Conservation (phyloP, 495 filamentous ascomycete species). For the Copromyces sp. region DNA sequence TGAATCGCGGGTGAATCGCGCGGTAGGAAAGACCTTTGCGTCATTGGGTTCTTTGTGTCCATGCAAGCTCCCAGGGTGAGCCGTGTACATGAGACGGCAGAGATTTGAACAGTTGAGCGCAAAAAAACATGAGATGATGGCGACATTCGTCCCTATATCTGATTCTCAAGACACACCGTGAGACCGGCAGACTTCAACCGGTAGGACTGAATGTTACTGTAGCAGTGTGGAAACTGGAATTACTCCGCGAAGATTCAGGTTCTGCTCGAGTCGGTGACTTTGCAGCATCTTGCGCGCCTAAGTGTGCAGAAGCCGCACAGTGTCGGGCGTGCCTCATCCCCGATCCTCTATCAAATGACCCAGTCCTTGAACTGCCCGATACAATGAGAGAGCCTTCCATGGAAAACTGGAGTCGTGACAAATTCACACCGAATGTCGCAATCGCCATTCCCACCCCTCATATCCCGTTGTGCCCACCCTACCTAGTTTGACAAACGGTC, state of each 20-base stretch:
- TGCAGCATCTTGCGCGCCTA: background rate
- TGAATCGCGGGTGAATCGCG: background rate
- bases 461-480: background rate
- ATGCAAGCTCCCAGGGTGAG: background rate
- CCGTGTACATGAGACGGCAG: background rate
- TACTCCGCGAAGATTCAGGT: background rate
- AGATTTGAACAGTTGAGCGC: background rate
- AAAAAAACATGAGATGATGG: background rate
- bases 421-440: background rate
- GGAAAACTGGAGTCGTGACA: background rate
- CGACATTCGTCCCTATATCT: background rate
- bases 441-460: background rate
- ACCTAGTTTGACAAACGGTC: background rate
- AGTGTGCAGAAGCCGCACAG: background rate
- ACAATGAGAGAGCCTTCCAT: background rate
- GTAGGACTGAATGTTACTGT: background rate
- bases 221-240: background rate
- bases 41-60: background rate
- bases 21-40: background rate
- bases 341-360: background rate
- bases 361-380: background rate
- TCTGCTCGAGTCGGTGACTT: background rate
- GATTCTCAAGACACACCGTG: background rate
- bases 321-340: background rate
- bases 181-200: background rate